Conservation (phyloP, 805 yeast genomes). For the Yamadazyma takamatsuzukensis region DNA sequence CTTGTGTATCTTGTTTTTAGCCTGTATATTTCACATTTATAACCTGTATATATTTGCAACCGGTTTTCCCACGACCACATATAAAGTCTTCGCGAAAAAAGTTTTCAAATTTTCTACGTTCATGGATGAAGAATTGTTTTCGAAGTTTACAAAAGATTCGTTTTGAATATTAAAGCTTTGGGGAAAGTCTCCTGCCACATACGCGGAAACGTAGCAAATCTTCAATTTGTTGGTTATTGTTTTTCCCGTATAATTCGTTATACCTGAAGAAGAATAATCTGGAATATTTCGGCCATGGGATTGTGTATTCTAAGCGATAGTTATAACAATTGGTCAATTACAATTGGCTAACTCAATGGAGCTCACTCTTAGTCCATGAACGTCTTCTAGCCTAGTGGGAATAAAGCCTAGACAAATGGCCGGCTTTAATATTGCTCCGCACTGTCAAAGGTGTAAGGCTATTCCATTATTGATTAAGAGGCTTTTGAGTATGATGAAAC, state of each 20-base stretch:
- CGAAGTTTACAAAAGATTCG: conserved; percentile 64
- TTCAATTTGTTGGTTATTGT: conserved; percentile 20
- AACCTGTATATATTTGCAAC: no score
- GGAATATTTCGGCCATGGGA: conserved; percentile 59
- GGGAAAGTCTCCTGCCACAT: conserved; percentile 87
- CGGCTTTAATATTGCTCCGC: conserved; percentile 37
- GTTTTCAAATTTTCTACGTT: conserved; percentile 36
- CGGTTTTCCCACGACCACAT: not conserved
- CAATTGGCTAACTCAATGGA: conserved; percentile 68
- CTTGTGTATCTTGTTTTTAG: not conserved
- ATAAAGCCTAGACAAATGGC: not conserved
- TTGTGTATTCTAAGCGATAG: conserved; percentile 60
- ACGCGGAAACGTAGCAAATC: conserved; percentile 59
- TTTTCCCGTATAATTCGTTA: conserved; percentile 6
- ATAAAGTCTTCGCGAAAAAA: conserved; percentile 3
- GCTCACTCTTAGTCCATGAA: conserved; percentile 76
- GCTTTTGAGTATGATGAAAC: conserved; percentile 57
- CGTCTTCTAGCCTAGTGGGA: conserved; percentile 29
- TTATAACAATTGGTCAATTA: conserved; percentile 59
- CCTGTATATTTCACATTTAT: no score
- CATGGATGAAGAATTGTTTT: conserved; percentile 75
- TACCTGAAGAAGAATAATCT: conserved; percentile 15
- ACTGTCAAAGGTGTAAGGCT: conserved; percentile 69
- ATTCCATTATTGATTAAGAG: conserved; percentile 22
- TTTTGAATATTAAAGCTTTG: conserved; percentile 47